Evolutionary conservation across 2,329 filamentous ascomycete genomes (phyloP).

Genomic region (Talaromyces funiculosus): DNA sequence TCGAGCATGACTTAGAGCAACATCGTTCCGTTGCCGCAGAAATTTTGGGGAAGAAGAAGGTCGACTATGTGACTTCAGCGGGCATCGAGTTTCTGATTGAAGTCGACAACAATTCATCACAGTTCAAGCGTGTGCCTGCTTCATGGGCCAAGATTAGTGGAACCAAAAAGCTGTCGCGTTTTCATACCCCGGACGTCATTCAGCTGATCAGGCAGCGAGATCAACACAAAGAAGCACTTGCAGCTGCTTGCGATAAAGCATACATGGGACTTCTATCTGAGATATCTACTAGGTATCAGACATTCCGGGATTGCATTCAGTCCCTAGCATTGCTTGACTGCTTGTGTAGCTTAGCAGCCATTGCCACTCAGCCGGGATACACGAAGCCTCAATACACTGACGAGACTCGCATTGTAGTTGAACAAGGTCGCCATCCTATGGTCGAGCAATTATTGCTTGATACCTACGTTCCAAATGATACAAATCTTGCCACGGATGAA

Average conservation of each 20-base stretch:
- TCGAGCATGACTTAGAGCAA: conserved; percentile 80
- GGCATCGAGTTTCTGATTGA: conserved; percentile 95
- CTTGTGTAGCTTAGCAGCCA: conserved; percentile 74
- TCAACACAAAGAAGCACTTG: conserved; percentile 88
- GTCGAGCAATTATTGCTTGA: conserved; percentile 84
- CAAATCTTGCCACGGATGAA: conserved; percentile 60
- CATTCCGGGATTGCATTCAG: conserved; percentile 80
- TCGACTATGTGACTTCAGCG: conserved; percentile 75
- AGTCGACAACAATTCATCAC: conserved; percentile 64
- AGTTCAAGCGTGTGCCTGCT: conserved; percentile 81
- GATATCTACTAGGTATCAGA: conserved; percentile 79
- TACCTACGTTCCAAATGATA: conserved; percentile 86
- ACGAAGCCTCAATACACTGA: conserved; percentile 66
- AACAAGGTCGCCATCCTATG: conserved; percentile 83
- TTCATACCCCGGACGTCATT: conserved; percentile 88
- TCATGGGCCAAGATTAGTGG: conserved; percentile 94
- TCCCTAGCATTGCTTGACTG: conserved; percentile 84
- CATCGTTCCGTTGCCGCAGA: conserved; percentile 67
- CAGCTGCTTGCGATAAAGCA: conserved; percentile 81
- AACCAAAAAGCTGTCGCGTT: conserved; percentile 85
- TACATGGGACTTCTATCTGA: conserved; percentile 66
- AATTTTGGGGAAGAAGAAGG: conserved; percentile 65
- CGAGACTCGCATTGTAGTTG: conserved; percentile 63
- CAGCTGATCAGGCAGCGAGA: conserved; percentile 79
- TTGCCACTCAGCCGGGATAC: conserved; percentile 84